Conservation (phyloP, 768 basidiomycete genomes). For the Trametes maxima region DNA sequence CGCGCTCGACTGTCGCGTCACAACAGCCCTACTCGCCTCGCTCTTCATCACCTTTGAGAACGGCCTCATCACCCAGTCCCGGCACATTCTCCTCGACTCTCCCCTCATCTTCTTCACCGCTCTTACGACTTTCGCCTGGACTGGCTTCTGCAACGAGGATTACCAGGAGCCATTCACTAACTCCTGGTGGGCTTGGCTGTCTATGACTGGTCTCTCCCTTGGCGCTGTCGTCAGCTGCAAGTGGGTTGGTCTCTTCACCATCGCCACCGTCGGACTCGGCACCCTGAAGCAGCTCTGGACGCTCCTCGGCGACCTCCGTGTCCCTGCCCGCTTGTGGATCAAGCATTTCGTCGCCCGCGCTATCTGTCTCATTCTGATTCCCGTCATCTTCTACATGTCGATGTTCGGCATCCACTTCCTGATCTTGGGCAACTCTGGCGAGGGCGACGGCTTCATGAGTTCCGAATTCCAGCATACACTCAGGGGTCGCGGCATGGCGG, state of each 20-base stretch:
- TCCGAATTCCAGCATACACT: conserved; percentile 98
- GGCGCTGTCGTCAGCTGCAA: conserved; percentile 95
- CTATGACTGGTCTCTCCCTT: conserved; percentile 83
- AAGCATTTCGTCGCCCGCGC: conserved; percentile 89
- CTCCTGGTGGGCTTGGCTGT: conserved; percentile 92
- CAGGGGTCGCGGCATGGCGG: conserved; percentile 84
- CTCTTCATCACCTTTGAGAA: conserved; percentile 97
- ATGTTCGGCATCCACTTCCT: conserved; percentile 97
- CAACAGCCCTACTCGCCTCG: conserved; percentile 88
- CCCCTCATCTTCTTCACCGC: conserved; percentile 99
- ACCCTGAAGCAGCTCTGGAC: conserved; percentile 88
- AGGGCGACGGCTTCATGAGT: conserved; percentile 99
- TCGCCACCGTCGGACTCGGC: conserved; percentile 87
- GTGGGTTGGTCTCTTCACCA: conserved; percentile 98
- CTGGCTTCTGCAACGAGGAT: conserved; percentile 91
- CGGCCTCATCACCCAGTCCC: conserved; percentile 91
- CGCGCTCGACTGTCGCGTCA: conserved; percentile 87
- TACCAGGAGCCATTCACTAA: conserved; percentile 80
- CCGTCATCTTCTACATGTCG: conserved; percentile 87
- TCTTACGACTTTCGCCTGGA: conserved; percentile 83
- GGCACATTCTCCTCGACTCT: conserved; percentile 96
- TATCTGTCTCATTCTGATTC: conserved; percentile 84
- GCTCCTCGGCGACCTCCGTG: conserved; percentile 83
- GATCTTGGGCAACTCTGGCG: conserved; percentile 86
- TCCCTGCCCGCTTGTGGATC: conserved; percentile 74